These are phyloP conservation scores for Termitomyces sp. DNA, from an alignment of 768 basidiomycete species.

Conservation along the genomic window DNA sequence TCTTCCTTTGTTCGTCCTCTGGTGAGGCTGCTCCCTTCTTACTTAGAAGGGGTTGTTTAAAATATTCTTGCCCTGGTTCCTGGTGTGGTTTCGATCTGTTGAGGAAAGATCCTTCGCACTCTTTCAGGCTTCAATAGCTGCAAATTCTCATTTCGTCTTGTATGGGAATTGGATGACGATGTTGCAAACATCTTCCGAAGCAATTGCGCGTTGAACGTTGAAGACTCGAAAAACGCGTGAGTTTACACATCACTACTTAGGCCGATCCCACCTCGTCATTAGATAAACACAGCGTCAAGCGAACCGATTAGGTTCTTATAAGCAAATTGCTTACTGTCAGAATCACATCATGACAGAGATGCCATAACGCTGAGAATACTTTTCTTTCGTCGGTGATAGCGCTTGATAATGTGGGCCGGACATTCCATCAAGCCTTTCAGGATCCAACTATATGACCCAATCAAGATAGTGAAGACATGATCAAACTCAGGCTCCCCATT, in stretches of 20 bases:
- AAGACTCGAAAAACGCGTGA: neutral
- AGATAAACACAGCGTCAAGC: neutral
- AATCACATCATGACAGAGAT: neutral
- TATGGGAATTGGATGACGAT: too few relatives aligned
- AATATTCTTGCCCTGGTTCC: too few relatives aligned
- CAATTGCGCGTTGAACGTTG: neutral
- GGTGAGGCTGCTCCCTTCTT: too few relatives aligned
- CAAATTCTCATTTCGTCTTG: neutral
- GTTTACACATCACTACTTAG: too few relatives aligned
- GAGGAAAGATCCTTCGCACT: neutral
- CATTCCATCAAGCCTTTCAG: neutral
- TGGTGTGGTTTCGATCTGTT: too few relatives aligned
- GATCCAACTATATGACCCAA: neutral
- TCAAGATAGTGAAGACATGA: neutral
- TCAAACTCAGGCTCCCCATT: conserved; percentile 1
- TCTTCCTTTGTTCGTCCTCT: too few relatives aligned
- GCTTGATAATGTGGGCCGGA: neutral
- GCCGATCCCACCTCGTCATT: neutral
- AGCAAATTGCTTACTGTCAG: neutral
- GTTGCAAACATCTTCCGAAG: neutral
- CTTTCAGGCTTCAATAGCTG: neutral
- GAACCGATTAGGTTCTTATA: neutral
- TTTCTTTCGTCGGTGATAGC: neutral
- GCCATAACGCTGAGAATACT: neutral
- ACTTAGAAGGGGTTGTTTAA: too few relatives aligned